Percentiles rank a stretch among this genome's conserved stretches.
Conservation (phyloP, 352 stramenopile species). For the Globisporangium solare region DNA sequence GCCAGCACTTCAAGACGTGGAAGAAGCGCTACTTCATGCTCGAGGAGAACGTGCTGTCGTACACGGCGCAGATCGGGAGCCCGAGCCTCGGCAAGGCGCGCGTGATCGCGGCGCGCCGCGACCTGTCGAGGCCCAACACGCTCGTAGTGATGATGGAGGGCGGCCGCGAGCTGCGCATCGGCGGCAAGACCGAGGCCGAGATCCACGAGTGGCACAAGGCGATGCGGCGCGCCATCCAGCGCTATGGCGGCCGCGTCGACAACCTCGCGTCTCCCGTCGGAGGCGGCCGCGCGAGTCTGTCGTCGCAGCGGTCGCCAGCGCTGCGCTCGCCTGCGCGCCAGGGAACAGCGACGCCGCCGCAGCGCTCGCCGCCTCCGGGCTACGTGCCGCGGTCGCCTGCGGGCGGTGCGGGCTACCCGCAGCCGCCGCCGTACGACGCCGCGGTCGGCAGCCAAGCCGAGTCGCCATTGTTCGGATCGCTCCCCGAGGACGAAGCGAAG, state of each 20-base stretch:
- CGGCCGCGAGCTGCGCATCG: slow-evolving; percentile 60
- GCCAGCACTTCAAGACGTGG: slow-evolving; percentile 72
- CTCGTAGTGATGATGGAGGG: slow-evolving; percentile 59
- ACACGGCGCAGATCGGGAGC: slow-evolving; percentile 48
- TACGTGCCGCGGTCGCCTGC: neutral
- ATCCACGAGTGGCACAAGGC: slow-evolving; percentile 72
- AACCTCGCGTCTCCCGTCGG: slow-evolving; percentile 1
- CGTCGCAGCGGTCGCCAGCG: neutral
- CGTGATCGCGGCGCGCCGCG: slow-evolving; percentile 51
- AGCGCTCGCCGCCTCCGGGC: neutral
- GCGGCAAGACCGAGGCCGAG: slow-evolving; percentile 54
- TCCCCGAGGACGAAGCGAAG: neutral
- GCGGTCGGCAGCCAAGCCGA: slow-evolving; percentile 1
- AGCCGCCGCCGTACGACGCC: neutral
- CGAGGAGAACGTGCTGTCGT: slow-evolving; percentile 51
- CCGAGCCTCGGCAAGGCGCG: slow-evolving; percentile 41
- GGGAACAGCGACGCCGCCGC: neutral
- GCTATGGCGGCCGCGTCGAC: slow-evolving; percentile 22
- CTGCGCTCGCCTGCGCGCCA: neutral
- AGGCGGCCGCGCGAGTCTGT: neutral
- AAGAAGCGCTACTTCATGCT: slow-evolving; percentile 75
- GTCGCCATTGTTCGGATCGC: slow-evolving; percentile 13
- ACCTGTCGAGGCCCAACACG: slow-evolving; percentile 56
- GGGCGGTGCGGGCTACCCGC: neutral
- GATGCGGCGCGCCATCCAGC: slow-evolving; percentile 36